These are phyloP conservation scores for Emergomyces orientalis DNA, from an alignment of 2,329 filamentous ascomycete species.

Conservation along the genomic window DNA sequence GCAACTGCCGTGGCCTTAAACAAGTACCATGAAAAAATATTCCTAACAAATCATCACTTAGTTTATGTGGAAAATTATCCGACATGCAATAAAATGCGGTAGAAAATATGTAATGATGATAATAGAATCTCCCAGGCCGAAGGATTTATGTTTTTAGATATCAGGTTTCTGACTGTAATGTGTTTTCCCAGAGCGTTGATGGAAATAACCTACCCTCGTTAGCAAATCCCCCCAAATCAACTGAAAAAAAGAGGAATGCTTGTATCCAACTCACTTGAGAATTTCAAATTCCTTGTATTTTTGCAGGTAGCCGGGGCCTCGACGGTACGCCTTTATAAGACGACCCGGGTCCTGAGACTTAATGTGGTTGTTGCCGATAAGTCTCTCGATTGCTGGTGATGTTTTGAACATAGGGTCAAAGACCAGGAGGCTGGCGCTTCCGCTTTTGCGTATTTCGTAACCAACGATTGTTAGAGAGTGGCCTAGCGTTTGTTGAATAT, in stretches of 20 bases:
- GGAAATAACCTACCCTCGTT: not conserved
- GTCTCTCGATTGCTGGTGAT: constrained; percentile 51
- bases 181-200: not conserved
- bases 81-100: not conserved
- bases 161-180: not conserved
- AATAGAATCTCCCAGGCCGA: not conserved
- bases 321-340: constrained; percentile 63
- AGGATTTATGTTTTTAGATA: not conserved
- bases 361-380: constrained; percentile 40
- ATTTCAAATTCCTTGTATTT: constrained; percentile 72
- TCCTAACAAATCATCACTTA: not conserved
- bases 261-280: constrained; percentile 46
- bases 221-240: not conserved
- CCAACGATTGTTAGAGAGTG: constrained; percentile 89
- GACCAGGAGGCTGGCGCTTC: constrained; percentile 62
- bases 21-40: not conserved
- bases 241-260: not conserved
- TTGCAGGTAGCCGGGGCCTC: constrained; percentile 57
- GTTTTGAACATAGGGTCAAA: constrained; percentile 82
- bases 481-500: constrained; percentile 36
- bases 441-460: constrained; percentile 59
- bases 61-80: not conserved
- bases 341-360: constrained; percentile 40
- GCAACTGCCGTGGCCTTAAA: not conserved
- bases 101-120: not conserved